Base-by-base conservation (phyloP, 139 green algal genomes). In the Nannochloris sp. region DNA sequence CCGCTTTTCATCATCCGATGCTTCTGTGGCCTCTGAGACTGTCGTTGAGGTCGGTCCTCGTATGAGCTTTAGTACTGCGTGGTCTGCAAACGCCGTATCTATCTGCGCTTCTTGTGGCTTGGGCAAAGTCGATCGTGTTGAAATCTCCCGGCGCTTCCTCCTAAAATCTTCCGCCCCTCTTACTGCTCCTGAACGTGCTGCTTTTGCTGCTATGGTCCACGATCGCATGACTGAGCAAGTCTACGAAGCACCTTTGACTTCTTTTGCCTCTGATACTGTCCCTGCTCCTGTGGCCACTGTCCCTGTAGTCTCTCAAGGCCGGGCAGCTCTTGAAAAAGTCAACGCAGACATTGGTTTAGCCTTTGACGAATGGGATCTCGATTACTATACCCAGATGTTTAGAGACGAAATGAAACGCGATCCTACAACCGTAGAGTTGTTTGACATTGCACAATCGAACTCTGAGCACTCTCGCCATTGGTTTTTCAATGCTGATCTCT, bases 341-440 rank as follows among this genome's bases (percentile, higher is more conserved):
- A 93, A 97, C 73, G 74, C 86, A 72, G 81, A 90, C 68, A 86
- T 97, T 79, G 94, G 94, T 5, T 86, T 98, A 24, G 94, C 90
- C 6, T 98, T 99, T 81, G 94, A 99, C 58, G 91, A 97, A 25
- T 92, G 87, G 87, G 94, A 99, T 77, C 64, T 95, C 38, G 85
- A 95, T 37, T 96, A 93, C 79, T 97, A 96, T 82, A 89, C 81
- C 23, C 48, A 74, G 44, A 78, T 97, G 65, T 96, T 97, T 64
- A 36, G 63, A 2, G 77, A 96, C 12, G 86, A 97, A 67, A 86
- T 99, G 70, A 84, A 85, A 55, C 82, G 94, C 24, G 80, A 99
- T 82, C 94, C 94, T 64, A 99, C 94, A 54, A 97, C 94, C 61
- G 94, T 99, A 37, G 94, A 99, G 84, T 90, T 99, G 0, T 99